Base-by-base conservation (phyloP, 2,329 filamentous ascomycete genomes). In the Neofusicoccum sp. region DNA sequence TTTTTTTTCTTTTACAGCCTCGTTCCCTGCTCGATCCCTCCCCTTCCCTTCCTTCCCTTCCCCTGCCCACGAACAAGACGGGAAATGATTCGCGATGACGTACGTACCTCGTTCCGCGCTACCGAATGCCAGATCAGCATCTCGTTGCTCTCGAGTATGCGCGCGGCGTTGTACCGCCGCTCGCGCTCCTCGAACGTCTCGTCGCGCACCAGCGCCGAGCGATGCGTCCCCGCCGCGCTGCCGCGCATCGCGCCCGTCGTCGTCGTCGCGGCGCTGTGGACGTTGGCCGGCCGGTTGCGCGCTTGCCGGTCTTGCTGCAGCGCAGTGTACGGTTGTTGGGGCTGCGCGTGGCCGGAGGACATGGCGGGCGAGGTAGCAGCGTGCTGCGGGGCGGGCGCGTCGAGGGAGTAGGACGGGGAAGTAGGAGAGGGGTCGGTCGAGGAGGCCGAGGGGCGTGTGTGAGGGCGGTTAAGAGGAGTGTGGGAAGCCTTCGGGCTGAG, bases 71-170 rank as follows among this genome's bases (percentile, higher is more conserved):
- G n/a, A n/a, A 6, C 26, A 40, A 54, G 53, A 7, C 28, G 6
- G 41, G 34, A 16, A 26, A n/a, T n/a, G n/a, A n/a, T n/a, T n/a
- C n/a, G n/a, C n/a, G n/a, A 43, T 45, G 30, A n/a, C 28, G 33
- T 11, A 36, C 65, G 11, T 60, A 76, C 74, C 71, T 77, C 74
- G 31, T 74, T 68, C 51, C 72, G 49, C 28, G 62, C 66, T 6
- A 59, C 63, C 33, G 68, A 64, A 45, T 68, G 69, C 73, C 74
- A 75, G 9, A 75, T 67, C 36, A 77, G 53, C 70, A 76, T 63
- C 63, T 77, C 75, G 8, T 65, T 64, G 48, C 66, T 74, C 43
- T 71, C 71, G 1, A 77, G 61, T 34, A 75, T 70, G 14, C 62
- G 53, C 0, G 68, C 72, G 0, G 75, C 75, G 41, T 71, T 64